Evolutionary conservation across 225 moss, liverwort and hornwort species (phyloP), one percentile per base, ranked within the genome.

Genomic region (Physcomitrellopsis africana): DNA sequence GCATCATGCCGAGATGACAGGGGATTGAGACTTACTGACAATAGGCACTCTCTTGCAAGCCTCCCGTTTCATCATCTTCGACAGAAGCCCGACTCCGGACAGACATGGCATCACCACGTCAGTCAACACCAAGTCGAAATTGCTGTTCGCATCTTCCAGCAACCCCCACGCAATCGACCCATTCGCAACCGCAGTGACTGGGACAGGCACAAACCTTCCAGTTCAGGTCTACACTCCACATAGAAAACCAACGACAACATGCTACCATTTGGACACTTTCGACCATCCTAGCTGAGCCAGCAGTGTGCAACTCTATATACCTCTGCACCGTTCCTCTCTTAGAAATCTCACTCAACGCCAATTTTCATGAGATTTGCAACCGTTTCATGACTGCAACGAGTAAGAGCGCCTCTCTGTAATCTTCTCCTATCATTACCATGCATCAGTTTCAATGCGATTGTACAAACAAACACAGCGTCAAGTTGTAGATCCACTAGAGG

Each of bases 61-160:
- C 61, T 95, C 93, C 29, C 83, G 90, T 29, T 87, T 86, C 90
- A 85, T 81, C 79, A 99, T 95, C 83, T 89, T 99, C 49, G 93
- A 90, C 55, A 99, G 85, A 52, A 99, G 78, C 12, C 95, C 99
- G 22, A 99, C 95, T 13, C 99, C 99, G 45, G 99, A 99, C 20
- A 99, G 89, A 78, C 89, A 88, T 60, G 95, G 99, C 95, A 99
- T 95, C 81, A 93, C 93, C 47, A 99, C 95, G 41, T 99, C 95
- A 32, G 95, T 95, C 84, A 99, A 77, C 65, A 99, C 95, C 74
- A 99, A 60, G 79, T 99, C 99, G 76, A 93, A 99, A 16, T 77
- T 83, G 61, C 76, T 78, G 61, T 88, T 91, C 20, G 73, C 67
- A 47, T 92, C 86, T 76, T 99, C 99, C 76, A 99, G 84, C 84